phyloP scores from a whole-genome alignment of 495 filamentous ascomycete genomes.

The Podospora pseudoanserina region DNA sequence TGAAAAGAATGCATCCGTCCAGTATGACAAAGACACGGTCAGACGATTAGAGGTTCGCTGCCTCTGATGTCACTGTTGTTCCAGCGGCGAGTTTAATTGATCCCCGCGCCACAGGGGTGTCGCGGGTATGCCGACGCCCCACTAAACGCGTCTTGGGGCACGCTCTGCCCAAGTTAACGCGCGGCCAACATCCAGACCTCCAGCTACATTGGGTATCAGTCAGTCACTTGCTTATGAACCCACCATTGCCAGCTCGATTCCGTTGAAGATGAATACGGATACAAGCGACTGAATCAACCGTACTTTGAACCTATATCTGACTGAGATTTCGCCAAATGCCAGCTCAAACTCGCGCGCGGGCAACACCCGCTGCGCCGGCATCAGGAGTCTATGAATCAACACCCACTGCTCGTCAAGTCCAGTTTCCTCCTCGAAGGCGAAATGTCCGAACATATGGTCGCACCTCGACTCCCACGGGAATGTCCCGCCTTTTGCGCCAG shows the following conservation, averaged over 20 bases:
- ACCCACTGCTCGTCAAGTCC: slow-evolving; percentile 38
- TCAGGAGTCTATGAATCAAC: slow-evolving; percentile 38
- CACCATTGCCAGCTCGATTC: background rate
- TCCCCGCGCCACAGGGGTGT: background rate
- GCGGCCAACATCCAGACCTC: background rate
- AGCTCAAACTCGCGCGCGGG: slow-evolving; percentile 29
- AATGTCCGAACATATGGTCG: slow-evolving; percentile 41
- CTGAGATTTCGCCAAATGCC: slow-evolving; percentile 26
- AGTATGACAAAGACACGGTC: background rate
- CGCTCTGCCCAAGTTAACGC: background rate
- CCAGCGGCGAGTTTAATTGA: background rate
- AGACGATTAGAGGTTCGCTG: background rate
- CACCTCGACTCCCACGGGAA: slow-evolving; percentile 26
- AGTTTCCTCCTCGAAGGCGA: slow-evolving; percentile 37
- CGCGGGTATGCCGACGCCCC: background rate
- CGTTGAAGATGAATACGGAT: background rate
- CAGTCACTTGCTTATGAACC: background rate
- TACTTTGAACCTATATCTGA: background rate
- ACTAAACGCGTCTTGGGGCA: background rate
- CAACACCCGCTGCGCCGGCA: slow-evolving; percentile 19
- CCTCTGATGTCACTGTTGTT: background rate
- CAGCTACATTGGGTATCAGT: background rate
- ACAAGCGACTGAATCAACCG: background rate
- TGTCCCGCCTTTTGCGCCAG: slow-evolving; percentile 28
- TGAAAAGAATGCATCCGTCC: background rate